Evolutionary conservation across 2,329 filamentous ascomycete genomes (phyloP).

Genomic region (Laburnicola sp.): DNA sequence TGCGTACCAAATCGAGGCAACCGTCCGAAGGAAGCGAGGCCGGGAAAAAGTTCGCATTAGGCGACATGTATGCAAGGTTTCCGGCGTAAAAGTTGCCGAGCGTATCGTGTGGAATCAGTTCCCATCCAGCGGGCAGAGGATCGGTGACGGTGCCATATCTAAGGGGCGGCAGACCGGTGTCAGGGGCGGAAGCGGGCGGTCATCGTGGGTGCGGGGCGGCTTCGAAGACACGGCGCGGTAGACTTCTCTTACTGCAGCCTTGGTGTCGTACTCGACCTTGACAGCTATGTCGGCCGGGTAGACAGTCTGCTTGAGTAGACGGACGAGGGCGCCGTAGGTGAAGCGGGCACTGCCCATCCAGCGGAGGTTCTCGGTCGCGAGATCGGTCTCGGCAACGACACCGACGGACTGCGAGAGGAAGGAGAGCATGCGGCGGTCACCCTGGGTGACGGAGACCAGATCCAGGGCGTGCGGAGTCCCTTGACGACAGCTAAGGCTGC

Average conservation of each 20-base stretch:
- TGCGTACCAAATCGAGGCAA: conserved; percentile 78
- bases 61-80: conserved; percentile 92
- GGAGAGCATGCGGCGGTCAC: conserved; percentile 71
- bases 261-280: conserved; percentile 78
- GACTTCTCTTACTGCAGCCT: conserved; percentile 71
- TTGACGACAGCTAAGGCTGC: conserved; percentile 87
- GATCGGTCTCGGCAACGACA: conserved; percentile 85
- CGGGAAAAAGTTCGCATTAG: conserved; percentile 84
- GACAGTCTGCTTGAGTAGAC: conserved; percentile 72
- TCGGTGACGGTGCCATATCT: conserved; percentile 80
- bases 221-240: conserved; percentile 56
- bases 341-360: conserved; percentile 93
- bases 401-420: conserved; percentile 91
- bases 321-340: conserved; percentile 77
- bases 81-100: conserved; percentile 93
- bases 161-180: conserved; percentile 65
- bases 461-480: conserved; percentile 70
- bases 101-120: conserved; percentile 70
- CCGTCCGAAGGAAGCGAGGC: conserved; percentile 82
- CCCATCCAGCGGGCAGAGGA: conserved; percentile 76
- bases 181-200: conserved; percentile 27
- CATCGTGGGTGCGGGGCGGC: conserved; percentile 24
- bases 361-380: conserved; percentile 85
- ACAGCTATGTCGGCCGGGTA: conserved; percentile 90
- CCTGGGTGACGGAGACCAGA: conserved; percentile 77